Evolutionary conservation across 495 filamentous ascomycete genomes (phyloP).

Genomic region (Penicillium goetzii): DNA sequence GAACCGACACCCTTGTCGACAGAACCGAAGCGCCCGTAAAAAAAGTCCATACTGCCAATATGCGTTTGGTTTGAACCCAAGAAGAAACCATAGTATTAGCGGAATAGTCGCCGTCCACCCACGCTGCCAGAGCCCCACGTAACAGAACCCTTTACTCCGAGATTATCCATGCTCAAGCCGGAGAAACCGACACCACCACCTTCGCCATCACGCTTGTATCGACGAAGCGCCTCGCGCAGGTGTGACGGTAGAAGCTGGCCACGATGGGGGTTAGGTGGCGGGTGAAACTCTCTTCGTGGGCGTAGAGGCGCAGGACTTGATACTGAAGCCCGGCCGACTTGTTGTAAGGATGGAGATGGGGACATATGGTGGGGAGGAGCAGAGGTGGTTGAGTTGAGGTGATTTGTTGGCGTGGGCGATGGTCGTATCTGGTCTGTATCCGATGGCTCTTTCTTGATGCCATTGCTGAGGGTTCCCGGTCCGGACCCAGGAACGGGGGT

Average conservation of each 20-base stretch:
- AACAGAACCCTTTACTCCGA: constrained; percentile 65
- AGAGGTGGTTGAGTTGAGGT: constrained; percentile 21
- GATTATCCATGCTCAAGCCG: constrained; percentile 70
- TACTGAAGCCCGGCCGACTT: not conserved
- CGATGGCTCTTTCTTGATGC: constrained; percentile 33
- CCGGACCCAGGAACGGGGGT: constrained; percentile 16
- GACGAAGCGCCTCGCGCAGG: constrained; percentile 74
- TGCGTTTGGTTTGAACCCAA: constrained; percentile 21
- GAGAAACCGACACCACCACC: constrained; percentile 74
- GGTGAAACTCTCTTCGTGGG: constrained; percentile 33
- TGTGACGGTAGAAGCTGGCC: constrained; percentile 82
- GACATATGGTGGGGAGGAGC: constrained; percentile 8
- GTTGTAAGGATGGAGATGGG: constrained; percentile 12
- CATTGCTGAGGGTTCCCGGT: constrained; percentile 19
- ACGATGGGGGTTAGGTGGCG: constrained; percentile 53
- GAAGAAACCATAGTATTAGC: constrained; percentile 36
- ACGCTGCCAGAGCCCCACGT: constrained; percentile 54
- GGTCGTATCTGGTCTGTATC: constrained; percentile 15
- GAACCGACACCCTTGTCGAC: constrained; percentile 1
- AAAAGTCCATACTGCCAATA: not conserved
- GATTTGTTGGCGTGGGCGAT: constrained; percentile 4
- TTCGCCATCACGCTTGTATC: constrained; percentile 67
- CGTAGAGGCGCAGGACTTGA: constrained; percentile 21
- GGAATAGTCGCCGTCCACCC: constrained; percentile 66
- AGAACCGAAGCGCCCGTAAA: constrained; percentile 5